A percentile compares a stretch with the other conserved stretches of the same genome.
phyloP scores from a whole-genome alignment of 2,329 filamentous ascomycete species.

The Clarireedia hainanense region DNA sequence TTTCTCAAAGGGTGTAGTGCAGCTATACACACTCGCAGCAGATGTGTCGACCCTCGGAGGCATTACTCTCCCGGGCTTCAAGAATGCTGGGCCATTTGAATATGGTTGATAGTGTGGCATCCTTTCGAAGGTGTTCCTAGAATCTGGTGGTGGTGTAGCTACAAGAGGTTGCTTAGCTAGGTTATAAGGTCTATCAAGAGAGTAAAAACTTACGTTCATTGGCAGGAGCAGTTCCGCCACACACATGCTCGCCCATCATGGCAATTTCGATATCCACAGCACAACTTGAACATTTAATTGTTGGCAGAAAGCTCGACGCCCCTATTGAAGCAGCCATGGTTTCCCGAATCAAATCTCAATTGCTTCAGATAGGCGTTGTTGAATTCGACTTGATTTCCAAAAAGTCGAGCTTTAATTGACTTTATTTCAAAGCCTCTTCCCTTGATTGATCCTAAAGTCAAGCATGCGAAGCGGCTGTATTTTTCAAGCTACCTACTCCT shows the following conservation, averaged over 20 bases:
- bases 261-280: slow-evolving; percentile 72
- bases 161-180: slow-evolving; percentile 7
- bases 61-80: slow-evolving; percentile 33
- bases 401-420: background rate
- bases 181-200: background rate
- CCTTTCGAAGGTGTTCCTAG: slow-evolving; percentile 17
- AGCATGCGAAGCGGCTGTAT: background rate
- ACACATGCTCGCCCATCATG: slow-evolving; percentile 79
- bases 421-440: background rate
- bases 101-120: slow-evolving; percentile 17
- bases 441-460: background rate
- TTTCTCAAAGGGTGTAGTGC: background rate
- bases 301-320: slow-evolving; percentile 65
- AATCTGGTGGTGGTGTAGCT: slow-evolving; percentile 28
- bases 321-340: slow-evolving; percentile 27
- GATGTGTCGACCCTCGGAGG: slow-evolving; percentile 44
- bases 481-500: background rate
- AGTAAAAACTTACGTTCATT: slow-evolving; percentile 35
- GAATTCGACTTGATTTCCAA: background rate
- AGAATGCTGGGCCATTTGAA: slow-evolving; percentile 19
- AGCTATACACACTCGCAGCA: slow-evolving; percentile 40
- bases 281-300: slow-evolving; percentile 83
- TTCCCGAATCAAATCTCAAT: no score
- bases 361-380: background rate
- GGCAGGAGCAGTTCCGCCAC: slow-evolving; percentile 39